Evolutionary conservation across 2,329 filamentous ascomycete genomes (phyloP).

Genomic region (Aurifilum marmelostoma): DNA sequence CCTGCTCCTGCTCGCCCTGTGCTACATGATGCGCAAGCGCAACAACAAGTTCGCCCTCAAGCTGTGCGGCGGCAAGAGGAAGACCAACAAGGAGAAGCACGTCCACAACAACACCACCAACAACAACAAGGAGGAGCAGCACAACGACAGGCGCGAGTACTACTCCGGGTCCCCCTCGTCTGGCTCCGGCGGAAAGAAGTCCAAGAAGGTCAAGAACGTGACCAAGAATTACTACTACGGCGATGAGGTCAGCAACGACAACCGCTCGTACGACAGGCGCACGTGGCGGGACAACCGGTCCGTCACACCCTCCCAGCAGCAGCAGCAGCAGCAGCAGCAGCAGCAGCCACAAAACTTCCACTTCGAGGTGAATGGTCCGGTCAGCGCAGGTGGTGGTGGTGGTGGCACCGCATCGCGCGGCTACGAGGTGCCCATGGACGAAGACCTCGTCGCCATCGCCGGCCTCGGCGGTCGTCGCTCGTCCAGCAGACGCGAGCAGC

Average conservation of each 20-base stretch:
- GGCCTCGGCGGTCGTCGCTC: constrained; percentile 3
- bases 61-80: constrained; percentile 29
- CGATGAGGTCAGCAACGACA: constrained; percentile 24
- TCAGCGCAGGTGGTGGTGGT: no score
- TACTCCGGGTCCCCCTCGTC: constrained; percentile 8
- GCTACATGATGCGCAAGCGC: constrained; percentile 34
- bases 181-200: not conserved
- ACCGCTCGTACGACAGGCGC: constrained; percentile 21
- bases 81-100: constrained; percentile 26
- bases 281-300: no score
- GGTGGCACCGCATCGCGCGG: not conserved
- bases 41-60: constrained; percentile 30
- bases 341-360: constrained; percentile 20
- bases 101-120: constrained; percentile 20
- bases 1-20: constrained; percentile 32
- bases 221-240: constrained; percentile 26
- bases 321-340: constrained; percentile 7
- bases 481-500: constrained; percentile 16
- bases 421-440: not conserved
- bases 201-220: constrained; percentile 21
- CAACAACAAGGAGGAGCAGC: no score
- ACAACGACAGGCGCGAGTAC: constrained; percentile 25
- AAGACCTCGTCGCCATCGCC: constrained; percentile 3
- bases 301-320: constrained; percentile 10
- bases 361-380: constrained; percentile 15